phyloP scores from a whole-genome alignment of 2,329 filamentous ascomycete species.

The Cytospora paraplurivora region DNA sequence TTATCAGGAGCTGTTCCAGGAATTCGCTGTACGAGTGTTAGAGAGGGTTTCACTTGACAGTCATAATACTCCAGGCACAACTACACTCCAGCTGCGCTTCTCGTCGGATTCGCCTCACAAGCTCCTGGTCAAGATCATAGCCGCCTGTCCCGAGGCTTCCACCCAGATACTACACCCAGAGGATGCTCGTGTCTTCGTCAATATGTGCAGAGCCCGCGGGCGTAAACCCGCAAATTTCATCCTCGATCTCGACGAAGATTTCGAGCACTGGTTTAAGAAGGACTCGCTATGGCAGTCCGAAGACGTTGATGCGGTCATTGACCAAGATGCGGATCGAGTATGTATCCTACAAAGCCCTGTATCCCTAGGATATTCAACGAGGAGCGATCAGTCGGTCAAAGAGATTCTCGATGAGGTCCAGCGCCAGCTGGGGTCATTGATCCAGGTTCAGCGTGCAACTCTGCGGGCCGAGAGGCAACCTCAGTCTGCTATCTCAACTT shows the following conservation, averaged over 20 bases:
- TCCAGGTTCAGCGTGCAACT: too few relatives aligned
- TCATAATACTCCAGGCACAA: constrained; percentile 62
- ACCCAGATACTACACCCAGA: constrained; percentile 94
- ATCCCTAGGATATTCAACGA: constrained; percentile 84
- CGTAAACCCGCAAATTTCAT: constrained; percentile 98
- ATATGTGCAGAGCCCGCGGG: constrained; percentile 84
- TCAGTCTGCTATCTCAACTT: too few relatives aligned
- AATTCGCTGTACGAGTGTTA: constrained; percentile 34
- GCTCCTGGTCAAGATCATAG: constrained; percentile 60
- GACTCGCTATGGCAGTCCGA: constrained; percentile 99
- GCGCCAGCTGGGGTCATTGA: constrained; percentile 40
- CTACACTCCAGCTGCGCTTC: constrained; percentile 65
- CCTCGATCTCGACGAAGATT: constrained; percentile 88
- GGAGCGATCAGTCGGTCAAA: constrained; percentile 90
- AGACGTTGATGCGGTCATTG: constrained; percentile 92
- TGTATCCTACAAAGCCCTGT: constrained; percentile 96
- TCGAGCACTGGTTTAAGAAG: constrained; percentile 99
- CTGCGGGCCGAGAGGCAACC: too few relatives aligned
- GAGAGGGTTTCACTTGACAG: constrained; percentile 22
- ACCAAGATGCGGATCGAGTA: constrained; percentile 90
- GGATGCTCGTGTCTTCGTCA: constrained; percentile 93
- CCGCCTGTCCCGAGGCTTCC: constrained; percentile 78
- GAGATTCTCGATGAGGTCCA: constrained; percentile 92
- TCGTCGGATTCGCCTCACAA: too few relatives aligned
- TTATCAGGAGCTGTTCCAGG: constrained; percentile 30